A percentile compares a stretch with the other conserved stretches of the same genome.
These are phyloP conservation scores for Starmerella sirachaensis DNA, from an alignment of 805 yeast genomes.

Conservation along the genomic window DNA sequence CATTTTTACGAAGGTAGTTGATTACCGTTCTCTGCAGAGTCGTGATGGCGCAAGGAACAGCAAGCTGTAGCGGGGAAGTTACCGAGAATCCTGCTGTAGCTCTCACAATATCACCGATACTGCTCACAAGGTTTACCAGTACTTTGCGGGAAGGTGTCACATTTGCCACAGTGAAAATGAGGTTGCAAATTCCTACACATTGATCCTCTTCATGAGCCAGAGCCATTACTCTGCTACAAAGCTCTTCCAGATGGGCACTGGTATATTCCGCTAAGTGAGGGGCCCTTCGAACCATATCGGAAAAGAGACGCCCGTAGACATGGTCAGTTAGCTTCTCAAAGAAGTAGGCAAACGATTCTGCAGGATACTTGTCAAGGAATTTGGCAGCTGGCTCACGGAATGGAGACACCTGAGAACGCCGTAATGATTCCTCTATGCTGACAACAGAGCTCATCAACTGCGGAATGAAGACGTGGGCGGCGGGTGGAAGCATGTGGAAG, in stretches of 20 bases:
- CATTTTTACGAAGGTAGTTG: not conserved
- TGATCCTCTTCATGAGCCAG: constrained; percentile 44
- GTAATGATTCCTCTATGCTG: constrained; percentile 66
- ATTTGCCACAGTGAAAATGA: constrained; percentile 33
- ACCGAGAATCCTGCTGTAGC: constrained; percentile 35
- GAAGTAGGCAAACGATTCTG: constrained; percentile 61
- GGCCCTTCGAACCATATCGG: constrained; percentile 49
- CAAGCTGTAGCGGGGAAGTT: constrained; percentile 53
- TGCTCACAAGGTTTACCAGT: constrained; percentile 24
- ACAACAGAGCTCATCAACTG: constrained; percentile 68
- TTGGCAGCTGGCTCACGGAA: constrained; percentile 84
- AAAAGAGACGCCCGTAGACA: constrained; percentile 51
- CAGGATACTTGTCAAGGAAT: constrained; percentile 71
- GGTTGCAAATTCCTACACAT: constrained; percentile 57
- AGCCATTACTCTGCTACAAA: constrained; percentile 38
- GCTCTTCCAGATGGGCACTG: constrained; percentile 39
- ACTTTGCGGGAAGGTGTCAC: constrained; percentile 5
- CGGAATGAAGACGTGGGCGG: constrained; percentile 83
- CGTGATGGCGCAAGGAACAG: constrained; percentile 55
- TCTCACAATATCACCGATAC: constrained; percentile 36
- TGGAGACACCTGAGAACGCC: constrained; percentile 78
- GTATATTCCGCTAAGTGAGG: constrained; percentile 42
- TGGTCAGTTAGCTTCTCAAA: constrained; percentile 53
- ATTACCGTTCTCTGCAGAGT: constrained; percentile 42
- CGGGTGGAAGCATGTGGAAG: constrained; percentile 82